Base-by-base conservation (phyloP, 129 eudicot genomes). In the Gnaphalium uliginosum region DNA sequence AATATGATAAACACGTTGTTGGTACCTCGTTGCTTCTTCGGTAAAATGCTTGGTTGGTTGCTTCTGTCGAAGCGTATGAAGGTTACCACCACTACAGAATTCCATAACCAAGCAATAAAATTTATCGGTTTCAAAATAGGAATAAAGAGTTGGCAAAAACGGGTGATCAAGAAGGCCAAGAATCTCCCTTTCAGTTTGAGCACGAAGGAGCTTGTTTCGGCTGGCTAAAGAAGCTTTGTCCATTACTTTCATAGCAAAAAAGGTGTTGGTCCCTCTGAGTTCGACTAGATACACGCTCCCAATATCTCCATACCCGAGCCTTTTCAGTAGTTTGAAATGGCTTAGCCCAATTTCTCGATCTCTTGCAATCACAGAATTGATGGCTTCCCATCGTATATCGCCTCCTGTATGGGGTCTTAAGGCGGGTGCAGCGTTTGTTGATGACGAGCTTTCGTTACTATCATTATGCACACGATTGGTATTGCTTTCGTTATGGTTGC, bases 101-200 rank as follows among this genome's bases (percentile, higher is more conserved):
- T 71, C 75, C 75, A 71, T 71, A n/a, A 71, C 75, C 75, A 71
- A 71, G 43, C 75, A 53, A 71, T 71, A 53, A 24, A 53, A 53
- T 21, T 71, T 71, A 23, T 71, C 75, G 64, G 75, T 71, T 32
- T 71, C 64, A 19, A 71, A 71, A 26, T 51, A 71, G 5, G 65
- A 71, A 54, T 71, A 71, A 0, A 71, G 26, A 53, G 75, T 71
- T 3, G 75, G 75, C 75, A 71, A 71, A 71, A 71, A 71, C 48
- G 75, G 75, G 65, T 71, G 75, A 71, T 71, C 64, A 53, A 71
- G 75, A 71, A 71, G 75, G 22, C 66, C 76, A 72, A 72, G 76
- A 56, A 72, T 72, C 76, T 72, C 76, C 76, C 66, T 72, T 71
- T 71, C 65, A 7, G 75, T 71, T 19, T 71, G 75, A 71, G 75